These are phyloP conservation scores for Nicotiana tomentosiformis DNA, from an alignment of 257 asterid species.

Conservation along the genomic window DNA sequence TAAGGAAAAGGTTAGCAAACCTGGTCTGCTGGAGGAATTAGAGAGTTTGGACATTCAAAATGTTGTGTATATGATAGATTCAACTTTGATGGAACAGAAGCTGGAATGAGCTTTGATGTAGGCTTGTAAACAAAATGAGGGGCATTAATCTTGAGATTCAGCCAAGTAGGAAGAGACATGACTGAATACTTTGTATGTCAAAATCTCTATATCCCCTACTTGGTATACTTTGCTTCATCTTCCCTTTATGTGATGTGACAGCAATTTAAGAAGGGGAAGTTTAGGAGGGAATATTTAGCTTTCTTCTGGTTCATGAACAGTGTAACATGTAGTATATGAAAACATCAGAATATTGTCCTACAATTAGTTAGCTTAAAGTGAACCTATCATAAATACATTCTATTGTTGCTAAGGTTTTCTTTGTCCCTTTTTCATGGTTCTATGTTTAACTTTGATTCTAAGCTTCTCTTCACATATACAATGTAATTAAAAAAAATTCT, in stretches of 20 bases:
- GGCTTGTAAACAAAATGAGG: conserved; percentile 24
- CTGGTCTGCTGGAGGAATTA: conserved; percentile 61
- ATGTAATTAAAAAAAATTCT: not conserved
- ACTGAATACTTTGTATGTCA: not conserved
- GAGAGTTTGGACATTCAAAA: conserved; percentile 25
- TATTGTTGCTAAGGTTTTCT: not conserved
- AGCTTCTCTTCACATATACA: conserved; percentile 8
- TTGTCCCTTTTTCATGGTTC: not conserved
- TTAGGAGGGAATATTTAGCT: conserved; percentile 56
- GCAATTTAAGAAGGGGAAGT: conserved; percentile 31
- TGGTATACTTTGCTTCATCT: not conserved
- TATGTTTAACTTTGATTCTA: conserved; percentile 20
- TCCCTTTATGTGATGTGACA: conserved; percentile 1
- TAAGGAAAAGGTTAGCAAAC: conserved; percentile 20
- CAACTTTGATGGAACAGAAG: conserved; percentile 20
- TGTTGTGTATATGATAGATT: conserved; percentile 25
- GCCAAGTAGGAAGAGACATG: conserved; percentile 47
- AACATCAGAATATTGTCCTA: conserved; percentile 11
- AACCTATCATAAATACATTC: not conserved
- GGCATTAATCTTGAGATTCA: conserved; percentile 21
- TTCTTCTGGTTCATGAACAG: conserved; percentile 61
- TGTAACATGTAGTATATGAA: not conserved
- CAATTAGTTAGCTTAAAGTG: conserved; percentile 12
- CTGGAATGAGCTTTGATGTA: conserved; percentile 9
- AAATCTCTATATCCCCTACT: not conserved